Base-by-base conservation (phyloP, 2,329 filamentous ascomycete genomes). In the Ophiostoma himal-ulmi region DNA sequence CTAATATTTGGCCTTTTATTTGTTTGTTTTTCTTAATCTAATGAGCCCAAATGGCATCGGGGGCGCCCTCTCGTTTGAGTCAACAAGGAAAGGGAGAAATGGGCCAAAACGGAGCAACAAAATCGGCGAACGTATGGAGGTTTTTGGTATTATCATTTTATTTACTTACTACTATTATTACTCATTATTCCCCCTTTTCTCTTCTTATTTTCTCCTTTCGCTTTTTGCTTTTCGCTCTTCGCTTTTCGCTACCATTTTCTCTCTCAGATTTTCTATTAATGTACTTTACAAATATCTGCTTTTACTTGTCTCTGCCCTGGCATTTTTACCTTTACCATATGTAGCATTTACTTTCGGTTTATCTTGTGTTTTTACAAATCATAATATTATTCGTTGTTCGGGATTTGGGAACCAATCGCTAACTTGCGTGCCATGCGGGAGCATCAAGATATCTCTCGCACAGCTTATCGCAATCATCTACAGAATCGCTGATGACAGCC, bases 191-290 rank as follows among this genome's bases (percentile, higher is more conserved):
- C 57, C 57, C 11, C 48, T 41, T 65, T 62, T 54, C 34, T 57
- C 37, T 67, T 70, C 36, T 60, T 17, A 57, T 13, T 57, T 62
- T 20, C 17, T 64, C 57, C 67, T 48, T 39, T 65, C 67, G 71
- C 71, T 69, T 30, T 30, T 30, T 3, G 30, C 26, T 68, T 48
- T 39, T 65, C 67, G 71, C 71, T 69, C n/a, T n/a, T 30, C 30
- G 30, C 26, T 68, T 48, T 39, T 65, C 67, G 71, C 71, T 69
- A 41, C 70, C 69, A 48, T 69, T 72, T 65, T n/a, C 62, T 44
- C 26, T 57, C 41, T 8, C 37, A 57, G 13, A 26, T 26, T 34
- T 20, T 1, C 67, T 60, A 37, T 68, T 37, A 14, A 52, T 39
- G 68, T 62, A 62, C 14, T 62, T 62, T 30, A 62, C 57, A 62